phyloP scores from a whole-genome alignment of 1,284 basidiomycete genomes.

The Cutaneotrichosporon sp. region DNA sequence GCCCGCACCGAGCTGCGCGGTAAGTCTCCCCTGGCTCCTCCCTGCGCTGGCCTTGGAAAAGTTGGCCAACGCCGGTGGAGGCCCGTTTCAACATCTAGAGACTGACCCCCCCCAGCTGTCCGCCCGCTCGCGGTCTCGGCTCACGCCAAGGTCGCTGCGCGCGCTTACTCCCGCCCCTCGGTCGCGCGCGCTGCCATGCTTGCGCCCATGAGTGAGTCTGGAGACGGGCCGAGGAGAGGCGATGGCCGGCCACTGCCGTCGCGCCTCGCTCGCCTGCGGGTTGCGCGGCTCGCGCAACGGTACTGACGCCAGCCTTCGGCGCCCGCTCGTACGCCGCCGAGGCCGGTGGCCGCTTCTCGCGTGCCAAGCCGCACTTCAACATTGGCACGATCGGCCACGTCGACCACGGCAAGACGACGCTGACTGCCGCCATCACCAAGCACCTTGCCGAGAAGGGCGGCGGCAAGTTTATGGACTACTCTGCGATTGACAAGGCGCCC shows the following conservation, averaged over 20 bases:
- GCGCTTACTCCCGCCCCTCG: slow-evolving; percentile 13
- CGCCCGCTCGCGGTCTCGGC: slow-evolving; percentile 8
- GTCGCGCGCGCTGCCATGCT: slow-evolving; percentile 15
- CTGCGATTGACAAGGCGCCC: slow-evolving; percentile 98
- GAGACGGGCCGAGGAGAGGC: not conserved
- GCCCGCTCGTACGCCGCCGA: slow-evolving; percentile 56
- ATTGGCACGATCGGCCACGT: slow-evolving; percentile 91
- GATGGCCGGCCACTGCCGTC: not conserved
- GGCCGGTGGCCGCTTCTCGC: slow-evolving; percentile 64
- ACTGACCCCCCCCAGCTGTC: too few species aligned
- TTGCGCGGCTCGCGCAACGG: not conserved
- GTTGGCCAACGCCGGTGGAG: not conserved
- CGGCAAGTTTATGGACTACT: slow-evolving; percentile 96
- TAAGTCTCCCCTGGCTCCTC: slow-evolving; percentile 14
- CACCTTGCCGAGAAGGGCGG: slow-evolving; percentile 74
- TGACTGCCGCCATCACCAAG: slow-evolving; percentile 98
- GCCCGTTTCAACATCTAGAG: too few species aligned
- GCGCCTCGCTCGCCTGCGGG: not conserved
- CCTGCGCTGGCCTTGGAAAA: slow-evolving; percentile 5
- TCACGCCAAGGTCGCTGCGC: slow-evolving; percentile 9
- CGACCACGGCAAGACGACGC: slow-evolving; percentile 91
- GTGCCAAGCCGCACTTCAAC: slow-evolving; percentile 93
- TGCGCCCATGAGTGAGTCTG: slow-evolving; percentile 5
- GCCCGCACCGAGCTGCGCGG: slow-evolving; percentile 28
- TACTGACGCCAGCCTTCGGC: slow-evolving; percentile 5